Evolutionary conservation across 176 grass and related monocot genomes (phyloP).

Genomic region (Hsuehochloa calcarea): DNA sequence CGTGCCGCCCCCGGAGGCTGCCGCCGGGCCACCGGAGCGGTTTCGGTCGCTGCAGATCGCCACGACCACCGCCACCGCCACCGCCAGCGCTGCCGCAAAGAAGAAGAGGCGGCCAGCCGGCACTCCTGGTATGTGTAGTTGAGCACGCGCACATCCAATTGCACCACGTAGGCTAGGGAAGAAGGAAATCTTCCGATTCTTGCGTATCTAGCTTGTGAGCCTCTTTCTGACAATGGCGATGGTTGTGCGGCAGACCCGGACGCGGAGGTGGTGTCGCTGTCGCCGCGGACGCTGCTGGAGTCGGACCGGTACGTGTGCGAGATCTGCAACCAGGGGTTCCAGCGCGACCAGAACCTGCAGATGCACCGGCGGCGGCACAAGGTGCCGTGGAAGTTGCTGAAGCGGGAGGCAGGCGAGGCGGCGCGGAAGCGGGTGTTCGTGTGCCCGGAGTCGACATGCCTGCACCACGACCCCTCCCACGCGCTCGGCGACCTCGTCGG

Average conservation of each 20-base stretch:
- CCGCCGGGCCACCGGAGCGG: conserved; percentile 15
- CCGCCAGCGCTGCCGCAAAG: conserved; percentile 33
- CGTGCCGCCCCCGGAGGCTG: conserved; percentile 8
- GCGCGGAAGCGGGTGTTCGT: conserved; percentile 80
- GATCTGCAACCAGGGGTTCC: conserved; percentile 91
- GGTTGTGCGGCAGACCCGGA: conserved; percentile 59
- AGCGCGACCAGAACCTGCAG: conserved; percentile 88
- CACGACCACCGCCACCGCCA: neutral
- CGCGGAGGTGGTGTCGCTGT: conserved; percentile 91
- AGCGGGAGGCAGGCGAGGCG: conserved; percentile 54
- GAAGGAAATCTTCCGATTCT: neutral
- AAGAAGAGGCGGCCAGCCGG: conserved; percentile 84
- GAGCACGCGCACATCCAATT: conserved; percentile 38
- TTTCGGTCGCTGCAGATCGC: conserved; percentile 51
- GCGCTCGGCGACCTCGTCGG: conserved; percentile 73
- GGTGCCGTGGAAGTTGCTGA: conserved; percentile 89
- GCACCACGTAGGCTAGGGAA: neutral
- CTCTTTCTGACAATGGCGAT: conserved; percentile 16
- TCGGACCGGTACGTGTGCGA: conserved; percentile 78
- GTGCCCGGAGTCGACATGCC: conserved; percentile 91
- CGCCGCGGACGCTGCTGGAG: conserved; percentile 83
- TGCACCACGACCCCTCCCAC: conserved; percentile 76
- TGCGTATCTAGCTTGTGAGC: neutral
- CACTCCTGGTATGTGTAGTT: conserved; percentile 59
- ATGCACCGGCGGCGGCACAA: conserved; percentile 89